Percentiles rank a stretch among this genome's conserved stretches.
These are phyloP conservation scores for Cynanchum wilfordii DNA, from an alignment of 257 asterid species.

Conservation along the genomic window DNA sequence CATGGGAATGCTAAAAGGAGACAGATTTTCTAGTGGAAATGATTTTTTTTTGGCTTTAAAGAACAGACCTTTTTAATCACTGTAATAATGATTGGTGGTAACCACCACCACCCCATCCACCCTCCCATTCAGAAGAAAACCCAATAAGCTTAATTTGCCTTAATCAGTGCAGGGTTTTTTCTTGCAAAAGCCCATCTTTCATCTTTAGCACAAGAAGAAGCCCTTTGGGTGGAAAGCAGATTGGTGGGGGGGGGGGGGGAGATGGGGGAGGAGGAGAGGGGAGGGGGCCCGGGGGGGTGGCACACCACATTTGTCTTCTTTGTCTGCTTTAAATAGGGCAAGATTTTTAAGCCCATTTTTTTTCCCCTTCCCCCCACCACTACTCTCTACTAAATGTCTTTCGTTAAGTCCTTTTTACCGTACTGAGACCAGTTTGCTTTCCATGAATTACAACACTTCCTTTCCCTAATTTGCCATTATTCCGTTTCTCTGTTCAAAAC, in stretches of 20 bases:
- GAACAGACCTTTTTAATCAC: slow-evolving; percentile 15
- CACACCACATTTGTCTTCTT: slow-evolving; percentile 17
- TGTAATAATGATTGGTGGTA: slow-evolving; percentile 33
- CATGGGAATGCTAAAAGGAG: slow-evolving; percentile 23
- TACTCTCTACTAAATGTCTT: not conserved
- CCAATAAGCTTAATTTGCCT: slow-evolving; percentile 21
- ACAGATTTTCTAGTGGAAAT: slow-evolving; percentile 37
- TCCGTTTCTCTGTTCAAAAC: slow-evolving; percentile 4
- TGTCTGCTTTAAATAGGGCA: slow-evolving; percentile 23
- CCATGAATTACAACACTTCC: not conserved
- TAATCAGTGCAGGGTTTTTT: slow-evolving; percentile 27
- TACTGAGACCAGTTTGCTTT: slow-evolving; percentile 15
- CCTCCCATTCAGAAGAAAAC: slow-evolving; percentile 21
- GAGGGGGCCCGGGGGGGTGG: no score
- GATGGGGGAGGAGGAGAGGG: not conserved
- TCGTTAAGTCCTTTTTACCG: not conserved
- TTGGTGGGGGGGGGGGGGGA: slow-evolving; percentile 8
- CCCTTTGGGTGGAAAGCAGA: slow-evolving; percentile 25
- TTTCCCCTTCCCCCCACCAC: no score
- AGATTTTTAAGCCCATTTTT: slow-evolving; percentile 1
- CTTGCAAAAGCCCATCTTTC: slow-evolving; percentile 17
- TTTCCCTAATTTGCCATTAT: not conserved
- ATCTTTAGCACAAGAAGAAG: slow-evolving; percentile 10
- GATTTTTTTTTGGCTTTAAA: slow-evolving; percentile 19
- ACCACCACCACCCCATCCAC: slow-evolving; percentile 19